Conservation (phyloP, 345 rosid genomes). For the Cardamine chenopodiifolia region DNA sequence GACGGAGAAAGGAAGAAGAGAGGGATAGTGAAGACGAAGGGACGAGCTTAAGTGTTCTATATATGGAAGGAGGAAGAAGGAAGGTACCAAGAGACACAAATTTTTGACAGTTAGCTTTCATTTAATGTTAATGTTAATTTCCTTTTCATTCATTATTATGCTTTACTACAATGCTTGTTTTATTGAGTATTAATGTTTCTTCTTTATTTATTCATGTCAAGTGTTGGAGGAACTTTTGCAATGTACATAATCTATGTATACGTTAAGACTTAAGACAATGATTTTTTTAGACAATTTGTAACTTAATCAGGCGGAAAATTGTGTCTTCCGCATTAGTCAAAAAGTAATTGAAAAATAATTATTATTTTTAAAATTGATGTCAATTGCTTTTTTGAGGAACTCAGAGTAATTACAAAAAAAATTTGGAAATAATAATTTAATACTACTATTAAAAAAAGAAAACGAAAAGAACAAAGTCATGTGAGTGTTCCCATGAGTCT, state of each 20-base stretch:
- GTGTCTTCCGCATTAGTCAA: slow-evolving; percentile 20
- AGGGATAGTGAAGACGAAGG: slow-evolving; percentile 35
- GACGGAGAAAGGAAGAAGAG: slow-evolving; percentile 23
- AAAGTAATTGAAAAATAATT: slow-evolving; percentile 19
- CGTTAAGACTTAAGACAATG: slow-evolving; percentile 26
- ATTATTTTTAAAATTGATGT: background rate
- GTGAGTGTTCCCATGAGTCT: slow-evolving; percentile 59
- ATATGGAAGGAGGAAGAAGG: slow-evolving; percentile 64
- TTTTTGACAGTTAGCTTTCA: slow-evolving; percentile 45
- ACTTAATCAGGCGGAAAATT: slow-evolving; percentile 18
- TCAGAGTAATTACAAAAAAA: slow-evolving; percentile 5
- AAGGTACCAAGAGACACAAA: slow-evolving; percentile 49
- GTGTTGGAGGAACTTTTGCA: slow-evolving; percentile 25
- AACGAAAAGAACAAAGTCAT: slow-evolving; percentile 58
- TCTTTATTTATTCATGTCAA: background rate
- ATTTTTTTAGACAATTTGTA: background rate
- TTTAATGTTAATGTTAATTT: slow-evolving; percentile 28
- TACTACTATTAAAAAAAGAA: background rate
- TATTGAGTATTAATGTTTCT: background rate
- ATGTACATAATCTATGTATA: slow-evolving; percentile 23
- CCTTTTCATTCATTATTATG: background rate
- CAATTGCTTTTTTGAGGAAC: background rate
- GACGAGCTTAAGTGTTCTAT: slow-evolving; percentile 45
- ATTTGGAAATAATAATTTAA: background rate
- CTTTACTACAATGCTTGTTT: slow-evolving; percentile 5